Evolutionary conservation across 352 stramenopile genomes (phyloP), one percentile per base, ranked within the genome.

Genomic region (Phytophthora pseudosyringae): DNA sequence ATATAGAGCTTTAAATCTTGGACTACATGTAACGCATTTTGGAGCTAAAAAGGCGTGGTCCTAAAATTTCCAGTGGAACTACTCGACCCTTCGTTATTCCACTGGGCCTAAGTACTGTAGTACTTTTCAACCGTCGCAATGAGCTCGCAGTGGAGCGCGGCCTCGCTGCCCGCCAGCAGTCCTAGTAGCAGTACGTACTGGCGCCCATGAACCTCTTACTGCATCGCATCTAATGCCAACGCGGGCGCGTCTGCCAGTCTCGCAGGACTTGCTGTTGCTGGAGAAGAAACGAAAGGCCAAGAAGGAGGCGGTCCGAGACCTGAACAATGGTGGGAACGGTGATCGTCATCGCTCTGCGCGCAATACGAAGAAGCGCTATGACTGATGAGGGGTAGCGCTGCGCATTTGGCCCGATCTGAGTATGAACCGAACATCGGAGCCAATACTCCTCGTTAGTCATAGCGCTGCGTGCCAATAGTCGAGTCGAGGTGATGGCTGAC

Each of bases 221-320:
- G 26, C 13, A 29, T 5, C 33, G 9, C 3, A 21, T 25, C 26
- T 47, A 40, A 36, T 6, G 13, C 10, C 15, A 6, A 1, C 13
- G 15, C 25, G 1, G 21, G 21, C 21, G 21, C 21, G 21, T 25
- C 28, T 13, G 44, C 5, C 21, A 72, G 65, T 78, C 29, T 64
- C 54, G 29, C 58, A 81, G 26, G 78, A 72, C 51, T 65, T 92
- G 18, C 47, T 89, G 35, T 36, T 83, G 64, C 67, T 79, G 11
- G 79, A 89, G 50, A 82, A 87, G 50, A 83, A 85, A 40, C 75
- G 69, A 39, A 85, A 83, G 56, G 50, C 65, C 7, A 78, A 80
- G 45, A 68, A 88, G 29, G 66, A 73, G 36, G 83, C 83, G 9
- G 66, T 64, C 35, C 64, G 47, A 18, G 70, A 82, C 36, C 51